A percentile compares a stretch with the other conserved stretches of the same genome.
phyloP scores from a whole-genome alignment of 257 asterid species.

The Solanum chmielewskii region DNA sequence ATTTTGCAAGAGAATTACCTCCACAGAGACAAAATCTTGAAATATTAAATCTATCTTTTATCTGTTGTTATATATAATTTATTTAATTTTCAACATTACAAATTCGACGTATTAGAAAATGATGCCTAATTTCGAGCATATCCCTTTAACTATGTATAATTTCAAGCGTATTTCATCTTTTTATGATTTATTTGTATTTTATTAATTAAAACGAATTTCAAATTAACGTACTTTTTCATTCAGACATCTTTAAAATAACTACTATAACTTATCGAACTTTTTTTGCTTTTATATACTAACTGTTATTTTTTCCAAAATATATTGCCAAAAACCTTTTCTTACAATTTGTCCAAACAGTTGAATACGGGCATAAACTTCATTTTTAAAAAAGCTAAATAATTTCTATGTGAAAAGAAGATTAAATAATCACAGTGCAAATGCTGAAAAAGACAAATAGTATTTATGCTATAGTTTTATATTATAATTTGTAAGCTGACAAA shows the following conservation, averaged over 20 bases:
- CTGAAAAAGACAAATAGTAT: not conserved
- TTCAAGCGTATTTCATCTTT: not conserved
- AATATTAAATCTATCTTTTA: too few species aligned
- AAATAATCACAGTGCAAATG: not conserved
- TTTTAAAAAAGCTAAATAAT: not conserved
- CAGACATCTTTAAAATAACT: not conserved
- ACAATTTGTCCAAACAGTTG: not conserved
- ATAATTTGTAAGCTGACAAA: not conserved
- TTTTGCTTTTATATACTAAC: not conserved
- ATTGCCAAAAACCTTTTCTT: not conserved
- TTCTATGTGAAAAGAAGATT: not conserved
- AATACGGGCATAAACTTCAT: not conserved
- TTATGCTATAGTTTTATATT: not conserved
- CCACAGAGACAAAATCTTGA: not conserved
- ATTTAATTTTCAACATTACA: too few species aligned
- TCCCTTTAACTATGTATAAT: too few species aligned
- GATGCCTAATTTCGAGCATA: too few species aligned
- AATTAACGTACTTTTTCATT: not conserved
- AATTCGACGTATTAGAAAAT: too few species aligned
- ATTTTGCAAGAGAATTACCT: not conserved
- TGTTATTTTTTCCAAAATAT: not conserved
- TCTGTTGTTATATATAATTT: too few species aligned
- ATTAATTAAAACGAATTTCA: too few species aligned
- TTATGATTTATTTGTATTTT: too few species aligned
- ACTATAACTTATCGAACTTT: not conserved